These are phyloP conservation scores for Suillus decipiens DNA, from an alignment of 768 basidiomycete species.

Conservation along the genomic window DNA sequence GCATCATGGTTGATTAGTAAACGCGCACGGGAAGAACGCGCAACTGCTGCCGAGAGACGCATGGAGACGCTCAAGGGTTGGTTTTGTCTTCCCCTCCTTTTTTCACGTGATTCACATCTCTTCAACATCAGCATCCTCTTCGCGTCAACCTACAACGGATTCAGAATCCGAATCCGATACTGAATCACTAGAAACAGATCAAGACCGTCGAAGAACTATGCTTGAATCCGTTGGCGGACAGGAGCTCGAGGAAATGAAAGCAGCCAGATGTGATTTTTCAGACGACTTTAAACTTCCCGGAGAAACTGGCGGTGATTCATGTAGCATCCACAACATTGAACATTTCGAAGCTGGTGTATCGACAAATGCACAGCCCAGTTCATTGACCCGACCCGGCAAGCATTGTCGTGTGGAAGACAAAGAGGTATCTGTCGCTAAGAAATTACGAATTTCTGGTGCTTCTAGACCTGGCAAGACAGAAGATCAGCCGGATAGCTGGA, in stretches of 20 bases:
- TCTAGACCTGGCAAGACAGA: slow-evolving; percentile 38
- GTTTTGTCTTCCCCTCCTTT: slow-evolving; percentile 25
- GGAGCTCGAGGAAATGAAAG: slow-evolving; percentile 45
- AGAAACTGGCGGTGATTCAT: slow-evolving; percentile 7
- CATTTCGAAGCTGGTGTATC: slow-evolving; percentile 3
- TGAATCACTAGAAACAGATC: slow-evolving; percentile 45
- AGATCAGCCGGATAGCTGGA: slow-evolving; percentile 41
- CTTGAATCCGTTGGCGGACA: slow-evolving; percentile 46
- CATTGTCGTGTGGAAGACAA: slow-evolving; percentile 22
- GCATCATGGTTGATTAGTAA: slow-evolving; percentile 47
- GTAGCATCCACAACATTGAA: not conserved
- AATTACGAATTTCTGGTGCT: slow-evolving; percentile 18
- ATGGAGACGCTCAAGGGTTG: slow-evolving; percentile 45
- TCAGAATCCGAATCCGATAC: slow-evolving; percentile 41
- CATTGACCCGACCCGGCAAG: slow-evolving; percentile 18
- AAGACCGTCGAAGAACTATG: slow-evolving; percentile 53
- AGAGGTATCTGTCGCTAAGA: slow-evolving; percentile 21
- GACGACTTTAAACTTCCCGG: slow-evolving; percentile 51
- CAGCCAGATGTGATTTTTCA: slow-evolving; percentile 46
- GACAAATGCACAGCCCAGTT: not conserved
- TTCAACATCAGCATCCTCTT: slow-evolving; percentile 11
- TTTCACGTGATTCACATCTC: not conserved
- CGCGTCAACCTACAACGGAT: slow-evolving; percentile 25
- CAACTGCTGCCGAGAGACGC: slow-evolving; percentile 70
- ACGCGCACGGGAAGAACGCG: slow-evolving; percentile 77